Base-by-base conservation (phyloP, 768 basidiomycete species). In the Termitomyces sp. region DNA sequence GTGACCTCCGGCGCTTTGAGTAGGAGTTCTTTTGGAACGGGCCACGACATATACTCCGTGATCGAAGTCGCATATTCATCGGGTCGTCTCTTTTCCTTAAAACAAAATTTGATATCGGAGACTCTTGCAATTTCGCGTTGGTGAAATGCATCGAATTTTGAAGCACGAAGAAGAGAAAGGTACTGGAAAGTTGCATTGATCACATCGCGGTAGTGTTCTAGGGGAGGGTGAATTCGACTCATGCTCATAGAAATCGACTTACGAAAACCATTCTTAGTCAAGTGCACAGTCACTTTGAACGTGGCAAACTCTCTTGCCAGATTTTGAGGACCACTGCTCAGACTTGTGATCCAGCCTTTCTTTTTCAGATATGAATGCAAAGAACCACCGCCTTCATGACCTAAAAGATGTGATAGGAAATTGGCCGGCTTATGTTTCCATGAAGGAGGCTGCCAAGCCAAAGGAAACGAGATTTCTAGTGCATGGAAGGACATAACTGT, bases 311-410 rank as follows among this genome's bases (percentile, higher is more conserved):
- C 92, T 60, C 91, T 81, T 20, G 82, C 91, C 6, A 92, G 79
- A 34, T 78, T 74, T 63, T 89, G 87, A 3, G 82, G 78, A 1
- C 89, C 92, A 44, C 85, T 78, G 55, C 79, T 83, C 50, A 98
- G 74, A 13, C 78, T 76, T 29, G 87, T 92, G 37, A 90, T 80
- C 93, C 94, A 96, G 2, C 92, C 91, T 66, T 88, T 89, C 60
- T 79, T 78, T 74, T 96, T 98, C 56, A 99, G 78, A 68, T 94
- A 93, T 0, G 94, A 92, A 64, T 91, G 81, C 31, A 98, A 73
- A 0, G 96, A 98, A 1, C 96, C 96, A 36, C 88, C 85, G 1
- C 94, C 94, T 72, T 98, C 94, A 67, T 98, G 93, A 0, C 94
- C 94, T 32, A 94, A 72, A 65, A 96, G 86, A 67, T 94, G 90